phyloP scores from a whole-genome alignment of 2,329 filamentous ascomycete species.

The Didymellaceae sp. region DNA sequence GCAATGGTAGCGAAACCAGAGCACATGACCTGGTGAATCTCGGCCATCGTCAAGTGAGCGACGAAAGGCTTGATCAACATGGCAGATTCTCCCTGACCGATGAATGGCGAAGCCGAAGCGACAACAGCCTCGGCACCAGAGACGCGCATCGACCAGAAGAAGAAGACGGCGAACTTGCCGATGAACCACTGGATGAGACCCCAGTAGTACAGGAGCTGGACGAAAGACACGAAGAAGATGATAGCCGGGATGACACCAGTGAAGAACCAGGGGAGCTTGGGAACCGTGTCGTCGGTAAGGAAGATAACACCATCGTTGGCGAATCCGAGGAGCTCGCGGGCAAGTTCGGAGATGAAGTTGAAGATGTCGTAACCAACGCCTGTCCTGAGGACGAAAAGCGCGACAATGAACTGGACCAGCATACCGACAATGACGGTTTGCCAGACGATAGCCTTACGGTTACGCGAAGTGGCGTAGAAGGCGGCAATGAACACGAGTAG shows the following conservation, averaged over 20 bases:
- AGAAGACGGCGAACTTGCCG: conserved; percentile 83
- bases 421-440: conserved; percentile 79
- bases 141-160: conserved; percentile 88
- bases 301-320: conserved; percentile 76
- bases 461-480: conserved; percentile 74
- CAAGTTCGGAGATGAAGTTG: conserved; percentile 80
- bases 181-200: conserved; percentile 89
- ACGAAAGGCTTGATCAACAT: conserved; percentile 92
- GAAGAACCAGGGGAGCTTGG: conserved; percentile 69
- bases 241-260: conserved; percentile 84
- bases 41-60: conserved; percentile 81
- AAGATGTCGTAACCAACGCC: conserved; percentile 86
- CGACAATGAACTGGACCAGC: conserved; percentile 85
- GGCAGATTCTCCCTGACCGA: conserved; percentile 91
- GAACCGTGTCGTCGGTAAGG: conserved; percentile 62
- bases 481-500: conserved; percentile 71
- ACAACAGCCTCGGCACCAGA: conserved; percentile 94
- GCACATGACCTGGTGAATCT: conserved; percentile 91
- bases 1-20: conserved; percentile 93
- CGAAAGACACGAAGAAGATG: conserved; percentile 94
- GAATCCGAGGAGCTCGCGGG: conserved; percentile 76
- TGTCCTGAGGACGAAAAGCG: conserved; percentile 85
- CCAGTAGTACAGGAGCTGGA: conserved; percentile 83
- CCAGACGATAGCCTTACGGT: conserved; percentile 63
- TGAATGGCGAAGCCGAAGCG: conserved; percentile 89